A percentile compares a stretch with the other conserved stretches of the same genome.
Conservation (phyloP, 495 filamentous ascomycete species). For the Neurospora pannonica region DNA sequence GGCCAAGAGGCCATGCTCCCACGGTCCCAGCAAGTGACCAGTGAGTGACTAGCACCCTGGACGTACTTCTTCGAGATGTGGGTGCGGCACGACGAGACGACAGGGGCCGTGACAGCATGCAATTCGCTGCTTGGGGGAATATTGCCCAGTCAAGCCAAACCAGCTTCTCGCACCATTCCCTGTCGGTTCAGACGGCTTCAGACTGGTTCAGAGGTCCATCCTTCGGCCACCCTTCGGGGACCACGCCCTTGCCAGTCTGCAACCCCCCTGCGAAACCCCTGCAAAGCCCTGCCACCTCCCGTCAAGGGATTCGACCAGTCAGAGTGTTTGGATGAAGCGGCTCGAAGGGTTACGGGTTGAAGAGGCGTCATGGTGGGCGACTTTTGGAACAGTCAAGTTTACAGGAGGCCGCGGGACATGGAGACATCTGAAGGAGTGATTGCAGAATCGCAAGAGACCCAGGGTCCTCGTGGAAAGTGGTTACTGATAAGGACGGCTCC, state of each 20-base stretch:
- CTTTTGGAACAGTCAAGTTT: not conserved
- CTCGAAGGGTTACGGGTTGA: not conserved
- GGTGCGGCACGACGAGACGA: not conserved
- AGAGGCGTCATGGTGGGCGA: not conserved
- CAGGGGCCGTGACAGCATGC: not conserved
- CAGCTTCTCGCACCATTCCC: not conserved
- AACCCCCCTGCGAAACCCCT: not conserved
- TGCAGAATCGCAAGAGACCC: too few relatives aligned
- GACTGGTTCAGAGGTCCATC: not conserved
- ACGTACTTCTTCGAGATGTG: not conserved
- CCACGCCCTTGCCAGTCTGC: not conserved
- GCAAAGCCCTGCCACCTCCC: not conserved
- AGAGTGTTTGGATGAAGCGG: not conserved
- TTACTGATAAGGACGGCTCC: not conserved
- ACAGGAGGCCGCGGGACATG: not conserved
- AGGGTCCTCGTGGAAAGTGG: not conserved
- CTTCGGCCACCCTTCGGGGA: not conserved
- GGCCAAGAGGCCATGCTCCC: not conserved
- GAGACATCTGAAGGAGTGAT: not conserved
- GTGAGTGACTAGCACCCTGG: not conserved
- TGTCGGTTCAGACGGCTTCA: not conserved
- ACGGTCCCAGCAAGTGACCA: not conserved
- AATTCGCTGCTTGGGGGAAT: not conserved
- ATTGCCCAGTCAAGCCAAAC: not conserved
- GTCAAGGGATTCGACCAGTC: not conserved